phyloP scores from a whole-genome alignment of 2,329 filamentous ascomycete species.

The Beauveria scarabaeidicola region DNA sequence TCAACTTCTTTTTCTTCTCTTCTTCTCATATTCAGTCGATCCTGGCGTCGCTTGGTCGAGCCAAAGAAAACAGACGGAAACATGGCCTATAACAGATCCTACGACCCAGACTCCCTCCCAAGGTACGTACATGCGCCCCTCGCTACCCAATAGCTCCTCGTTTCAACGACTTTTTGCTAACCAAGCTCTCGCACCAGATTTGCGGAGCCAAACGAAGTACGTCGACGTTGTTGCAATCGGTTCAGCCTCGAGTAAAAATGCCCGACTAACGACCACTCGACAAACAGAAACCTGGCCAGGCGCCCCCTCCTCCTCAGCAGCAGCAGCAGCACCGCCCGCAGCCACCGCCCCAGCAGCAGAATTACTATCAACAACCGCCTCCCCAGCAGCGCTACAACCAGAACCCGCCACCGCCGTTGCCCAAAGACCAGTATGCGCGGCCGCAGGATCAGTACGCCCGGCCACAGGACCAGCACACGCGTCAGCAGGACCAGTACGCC shows the following conservation, averaged over 20 bases:
- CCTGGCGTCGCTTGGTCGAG: background rate
- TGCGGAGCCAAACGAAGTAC: conserved; percentile 65
- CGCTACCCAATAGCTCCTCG: background rate
- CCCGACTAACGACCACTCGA: background rate
- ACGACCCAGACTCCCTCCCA: conserved; percentile 91
- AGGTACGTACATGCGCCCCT: conserved; percentile 50
- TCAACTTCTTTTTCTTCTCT: background rate
- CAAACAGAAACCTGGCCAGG: conserved; percentile 28
- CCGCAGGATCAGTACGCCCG: conserved; percentile 20
- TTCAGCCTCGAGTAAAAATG: background rate
- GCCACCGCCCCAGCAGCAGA: conserved; percentile 18
- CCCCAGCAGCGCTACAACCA: conserved; percentile 35
- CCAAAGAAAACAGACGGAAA: conserved; percentile 15
- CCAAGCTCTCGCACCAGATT: conserved; percentile 39
- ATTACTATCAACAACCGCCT: conserved; percentile 11
- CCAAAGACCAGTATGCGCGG: conserved; percentile 22
- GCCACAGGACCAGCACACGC: conserved; percentile 17
- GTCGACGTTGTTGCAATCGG: conserved; percentile 14
- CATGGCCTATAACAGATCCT: conserved; percentile 92
- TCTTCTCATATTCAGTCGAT: background rate
- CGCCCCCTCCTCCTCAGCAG: conserved; percentile 10
- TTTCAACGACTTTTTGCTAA: conserved; percentile 1
- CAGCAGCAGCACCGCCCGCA: conserved; percentile 16
- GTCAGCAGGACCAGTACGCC: conserved; percentile 15
- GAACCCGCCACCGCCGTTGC: conserved; percentile 38